Conservation (phyloP, 306 rosid species). For the Adenanthera pavonina region DNA sequence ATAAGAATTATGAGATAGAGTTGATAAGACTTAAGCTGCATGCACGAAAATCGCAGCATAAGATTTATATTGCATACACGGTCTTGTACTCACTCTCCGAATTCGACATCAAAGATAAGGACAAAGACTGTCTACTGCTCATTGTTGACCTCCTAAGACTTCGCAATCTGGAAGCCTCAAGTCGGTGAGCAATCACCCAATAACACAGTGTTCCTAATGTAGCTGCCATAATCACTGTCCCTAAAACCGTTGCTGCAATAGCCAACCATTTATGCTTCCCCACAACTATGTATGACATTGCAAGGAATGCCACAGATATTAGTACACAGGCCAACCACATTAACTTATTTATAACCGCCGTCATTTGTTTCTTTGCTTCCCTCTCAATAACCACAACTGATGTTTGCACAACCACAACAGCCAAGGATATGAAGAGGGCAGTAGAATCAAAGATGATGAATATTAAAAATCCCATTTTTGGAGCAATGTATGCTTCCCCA, state of each 20-base stretch:
- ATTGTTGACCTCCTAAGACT: slow-evolving; percentile 60
- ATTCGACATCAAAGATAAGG: slow-evolving; percentile 61
- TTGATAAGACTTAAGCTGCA: neutral
- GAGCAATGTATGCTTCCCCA: slow-evolving; percentile 72
- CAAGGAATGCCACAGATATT: slow-evolving; percentile 76
- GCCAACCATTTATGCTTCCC: slow-evolving; percentile 70
- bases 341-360: slow-evolving; percentile 75
- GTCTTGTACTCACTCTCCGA: slow-evolving; percentile 65
- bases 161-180: slow-evolving; percentile 61
- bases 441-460: slow-evolving; percentile 72
- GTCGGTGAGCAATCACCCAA: slow-evolving; percentile 68
- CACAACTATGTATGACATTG: slow-evolving; percentile 75
- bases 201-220: slow-evolving; percentile 78
- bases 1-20: neutral
- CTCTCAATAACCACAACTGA: slow-evolving; percentile 74
- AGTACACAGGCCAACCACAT: slow-evolving; percentile 87
- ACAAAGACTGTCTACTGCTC: slow-evolving; percentile 59
- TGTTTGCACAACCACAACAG: slow-evolving; percentile 87
- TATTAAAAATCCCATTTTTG: slow-evolving; percentile 45
- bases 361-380: slow-evolving; percentile 67
- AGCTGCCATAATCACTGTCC: slow-evolving; percentile 75
- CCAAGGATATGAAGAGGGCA: slow-evolving; percentile 84
- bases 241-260: slow-evolving; percentile 65
- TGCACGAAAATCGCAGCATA: slow-evolving; percentile 15
- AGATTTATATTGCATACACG: slow-evolving; percentile 72